These are phyloP conservation scores for Gaeumannomyces sp. DNA, from an alignment of 2,329 filamentous ascomycete genomes.

Conservation along the genomic window DNA sequence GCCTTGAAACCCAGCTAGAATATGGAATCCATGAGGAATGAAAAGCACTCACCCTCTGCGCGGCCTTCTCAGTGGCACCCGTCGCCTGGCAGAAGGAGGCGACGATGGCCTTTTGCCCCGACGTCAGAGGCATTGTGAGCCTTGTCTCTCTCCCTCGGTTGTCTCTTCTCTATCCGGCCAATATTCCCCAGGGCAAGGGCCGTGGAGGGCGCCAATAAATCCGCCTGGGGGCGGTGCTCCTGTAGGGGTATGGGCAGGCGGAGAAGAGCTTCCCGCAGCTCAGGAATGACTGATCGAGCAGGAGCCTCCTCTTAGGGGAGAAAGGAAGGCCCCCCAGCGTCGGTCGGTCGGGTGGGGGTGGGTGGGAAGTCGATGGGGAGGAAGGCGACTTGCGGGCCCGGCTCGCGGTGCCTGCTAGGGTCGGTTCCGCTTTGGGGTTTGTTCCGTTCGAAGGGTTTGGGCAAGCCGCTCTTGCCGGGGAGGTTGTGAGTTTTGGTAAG, in stretches of 20 bases:
- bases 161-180: no score
- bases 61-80: constrained; percentile 36
- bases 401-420: background rate
- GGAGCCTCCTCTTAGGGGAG: no score
- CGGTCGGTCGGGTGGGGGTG: no score
- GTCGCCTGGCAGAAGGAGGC: constrained; percentile 38
- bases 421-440: background rate
- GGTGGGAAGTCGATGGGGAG: no score
- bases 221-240: no score
- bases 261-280: no score
- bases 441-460: no score
- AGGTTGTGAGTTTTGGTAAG: background rate
- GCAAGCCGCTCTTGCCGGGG: background rate
- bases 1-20: constrained; percentile 1
- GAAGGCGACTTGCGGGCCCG: no score
- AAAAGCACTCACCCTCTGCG: constrained; percentile 34
- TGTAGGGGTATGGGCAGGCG: no score
- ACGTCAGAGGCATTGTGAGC: constrained; percentile 14
- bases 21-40: no score
- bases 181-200: background rate
- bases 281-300: background rate
- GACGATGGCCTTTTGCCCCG: constrained; percentile 31
- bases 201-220: background rate
- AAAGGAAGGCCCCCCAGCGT: background rate
- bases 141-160: background rate